Evolutionary conservation across 2,329 filamentous ascomycete genomes (phyloP), one percentile per base, ranked within the genome.

Genomic region (Clonostachys sp.): DNA sequence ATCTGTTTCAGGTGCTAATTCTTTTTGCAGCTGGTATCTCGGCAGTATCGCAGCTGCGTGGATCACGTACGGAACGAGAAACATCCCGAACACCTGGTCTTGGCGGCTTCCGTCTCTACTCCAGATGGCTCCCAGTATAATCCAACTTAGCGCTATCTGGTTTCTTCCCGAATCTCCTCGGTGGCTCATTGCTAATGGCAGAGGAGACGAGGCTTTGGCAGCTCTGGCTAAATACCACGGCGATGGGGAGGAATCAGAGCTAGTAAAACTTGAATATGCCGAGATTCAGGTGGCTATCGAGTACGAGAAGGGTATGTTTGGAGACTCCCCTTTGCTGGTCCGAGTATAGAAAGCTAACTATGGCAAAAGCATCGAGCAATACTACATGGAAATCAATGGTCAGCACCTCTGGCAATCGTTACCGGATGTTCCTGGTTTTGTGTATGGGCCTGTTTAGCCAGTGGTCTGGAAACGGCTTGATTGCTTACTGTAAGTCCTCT

Each of bases 81-180:
- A 60, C 2, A 74, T 75, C 20, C 53, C 60, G 0, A 65, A 54
- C 46, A 62, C 57, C 1, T 67, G 65, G 65, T 60, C 63, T 9
- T 68, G 65, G 65, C 56, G 63, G 20, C 59, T 67, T 5, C 62
- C 64, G 0, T 63, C 59, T 0, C 49, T 63, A 1, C 49, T 62
- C 0, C 61, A 63, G 36, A 70, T 72, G 39, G 50, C 72, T 5
- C 73, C 70, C 66, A 57, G 68, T 2, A 54, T 51, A 1, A 63
- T 63, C 18, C 65, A 76, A 50, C 64, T 78, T 14, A 48, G 61
- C 12, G 69, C 73, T 45, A 61, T 74, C 5, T 80, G 72, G 48
- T 72, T 82, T 52, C 65, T 84, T 1, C 82, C 83, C 0, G 82
- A 86, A 55, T 82, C 77, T 4, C 83, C 83, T 3, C 65, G 82